Base-by-base conservation (phyloP, 257 asterid species). In the Ajuga chamaepitys region DNA sequence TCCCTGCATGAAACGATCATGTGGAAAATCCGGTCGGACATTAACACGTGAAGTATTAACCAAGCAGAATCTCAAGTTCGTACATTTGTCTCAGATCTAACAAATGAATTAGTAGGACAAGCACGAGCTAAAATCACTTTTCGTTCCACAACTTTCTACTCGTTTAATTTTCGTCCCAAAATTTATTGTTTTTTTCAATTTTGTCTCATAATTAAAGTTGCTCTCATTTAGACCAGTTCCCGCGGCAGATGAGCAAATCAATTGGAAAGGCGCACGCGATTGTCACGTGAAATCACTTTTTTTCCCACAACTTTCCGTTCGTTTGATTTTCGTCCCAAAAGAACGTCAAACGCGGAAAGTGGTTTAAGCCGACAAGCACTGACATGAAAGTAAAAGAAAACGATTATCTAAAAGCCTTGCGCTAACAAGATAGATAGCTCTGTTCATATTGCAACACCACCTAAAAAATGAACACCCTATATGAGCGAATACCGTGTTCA, bases 1-100 rank as follows among this genome's bases (percentile, higher is more conserved):
- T 88, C 57, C 78, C 95, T 87, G 81, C 77, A 71, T 25, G 20
- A 14, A 11, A 52, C 11, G 32, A 17, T 18, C 11, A 52, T 11
- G 32, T 40, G 58, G 64, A 16, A 68, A 12, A 34, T 6, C 2
- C 44, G 14, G 6, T 1, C 12, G 20, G 30, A 58, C 18, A 14
- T 18, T 11, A 4, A 17, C 11, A 37, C 5, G 35, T 58, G 10
- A 58, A 58, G 34, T 57, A 57, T 21, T 40, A 59, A 2, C 6
- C 10, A 38, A 59, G 18, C 21, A 22, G 21, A 21, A 66, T 18
- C 46, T 25, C 8, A 45, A 40, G 47, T 67, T 55, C 24, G 6
- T 16, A 16, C 44, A 12, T n/a, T 16, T 9, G 9, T 53, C 59
- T 26, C 21, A 13, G 53, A 26, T 25, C 9, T 26, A 48, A 16